phyloP scores from a whole-genome alignment of 306 rosid species.

The Gastrolobium villosum region DNA sequence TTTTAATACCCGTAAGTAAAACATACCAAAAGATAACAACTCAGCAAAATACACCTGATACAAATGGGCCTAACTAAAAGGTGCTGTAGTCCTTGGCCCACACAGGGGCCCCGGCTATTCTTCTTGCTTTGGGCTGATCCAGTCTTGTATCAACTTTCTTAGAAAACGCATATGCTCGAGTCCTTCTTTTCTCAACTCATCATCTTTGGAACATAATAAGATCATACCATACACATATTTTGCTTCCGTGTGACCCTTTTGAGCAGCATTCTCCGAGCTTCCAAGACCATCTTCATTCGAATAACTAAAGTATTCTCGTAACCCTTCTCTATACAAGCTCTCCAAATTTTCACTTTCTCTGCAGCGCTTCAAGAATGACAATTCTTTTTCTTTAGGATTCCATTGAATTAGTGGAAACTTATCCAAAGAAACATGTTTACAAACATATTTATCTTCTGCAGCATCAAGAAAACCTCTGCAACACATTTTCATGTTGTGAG shows the following conservation, averaged over 20 bases:
- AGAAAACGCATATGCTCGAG: constrained; percentile 1
- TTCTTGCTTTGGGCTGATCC: too few species aligned
- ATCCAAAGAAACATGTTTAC: constrained; percentile 9
- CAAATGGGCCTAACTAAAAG: too few species aligned
- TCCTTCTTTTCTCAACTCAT: constrained; percentile 31
- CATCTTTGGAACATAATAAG: background rate
- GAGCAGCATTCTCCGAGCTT: background rate
- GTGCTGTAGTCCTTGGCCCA: too few species aligned
- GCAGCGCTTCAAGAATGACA: constrained; percentile 24
- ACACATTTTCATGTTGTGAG: constrained; percentile 21
- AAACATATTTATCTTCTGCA: background rate
- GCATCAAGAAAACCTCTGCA: constrained; percentile 42
- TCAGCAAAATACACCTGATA: too few species aligned
- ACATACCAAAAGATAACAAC: too few species aligned
- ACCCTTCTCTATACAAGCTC: constrained; percentile 40
- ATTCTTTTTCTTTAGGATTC: background rate
- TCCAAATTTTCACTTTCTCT: constrained; percentile 31
- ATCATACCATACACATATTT: constrained; percentile 49
- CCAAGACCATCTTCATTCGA: background rate
- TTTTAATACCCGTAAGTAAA: too few species aligned
- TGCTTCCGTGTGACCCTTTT: constrained; percentile 46
- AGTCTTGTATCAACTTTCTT: too few species aligned
- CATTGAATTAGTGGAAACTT: constrained; percentile 1
- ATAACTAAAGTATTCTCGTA: constrained; percentile 1
- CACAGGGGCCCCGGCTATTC: too few species aligned